Evolutionary conservation across 2,329 filamentous ascomycete genomes (phyloP).

Genomic region (Colletotrichum liaoningense): DNA sequence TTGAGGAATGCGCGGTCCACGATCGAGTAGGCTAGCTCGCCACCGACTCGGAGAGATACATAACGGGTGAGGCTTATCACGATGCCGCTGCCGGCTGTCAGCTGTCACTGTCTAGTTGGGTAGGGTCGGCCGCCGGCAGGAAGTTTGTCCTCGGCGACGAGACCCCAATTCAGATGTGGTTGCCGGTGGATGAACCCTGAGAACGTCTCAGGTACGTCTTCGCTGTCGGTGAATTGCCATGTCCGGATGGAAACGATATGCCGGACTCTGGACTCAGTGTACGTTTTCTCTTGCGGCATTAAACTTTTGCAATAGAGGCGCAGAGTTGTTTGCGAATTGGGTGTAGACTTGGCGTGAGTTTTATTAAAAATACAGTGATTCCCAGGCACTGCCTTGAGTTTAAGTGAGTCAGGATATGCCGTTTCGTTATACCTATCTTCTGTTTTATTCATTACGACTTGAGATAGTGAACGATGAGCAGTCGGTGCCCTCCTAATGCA

Average conservation of each 20-base stretch:
- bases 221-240: constrained; percentile 11
- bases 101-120: not conserved
- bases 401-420: not conserved
- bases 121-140: not conserved
- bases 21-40: not conserved
- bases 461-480: no score
- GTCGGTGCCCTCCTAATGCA: no score
- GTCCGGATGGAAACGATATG: constrained; percentile 11
- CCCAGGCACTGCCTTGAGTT: not conserved
- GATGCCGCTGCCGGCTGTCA: constrained; percentile 21
- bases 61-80: constrained; percentile 10
- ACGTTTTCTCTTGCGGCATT: not conserved
- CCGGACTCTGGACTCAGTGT: constrained; percentile 1
- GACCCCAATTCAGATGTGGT: constrained; percentile 11
- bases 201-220: constrained; percentile 30
- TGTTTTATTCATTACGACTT: no score
- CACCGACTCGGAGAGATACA: constrained; percentile 11
- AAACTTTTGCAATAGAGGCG: not conserved
- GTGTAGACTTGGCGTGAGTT: not conserved
- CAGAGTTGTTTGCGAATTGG: not conserved
- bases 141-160: not conserved
- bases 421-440: not conserved
- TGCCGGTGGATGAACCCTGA: constrained; percentile 20
- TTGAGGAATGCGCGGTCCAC: constrained; percentile 16
- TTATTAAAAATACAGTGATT: not conserved